Evolutionary conservation across 768 basidiomycete species (phyloP), one percentile per base, ranked within the genome.

Genomic region (Leccinum broughii): DNA sequence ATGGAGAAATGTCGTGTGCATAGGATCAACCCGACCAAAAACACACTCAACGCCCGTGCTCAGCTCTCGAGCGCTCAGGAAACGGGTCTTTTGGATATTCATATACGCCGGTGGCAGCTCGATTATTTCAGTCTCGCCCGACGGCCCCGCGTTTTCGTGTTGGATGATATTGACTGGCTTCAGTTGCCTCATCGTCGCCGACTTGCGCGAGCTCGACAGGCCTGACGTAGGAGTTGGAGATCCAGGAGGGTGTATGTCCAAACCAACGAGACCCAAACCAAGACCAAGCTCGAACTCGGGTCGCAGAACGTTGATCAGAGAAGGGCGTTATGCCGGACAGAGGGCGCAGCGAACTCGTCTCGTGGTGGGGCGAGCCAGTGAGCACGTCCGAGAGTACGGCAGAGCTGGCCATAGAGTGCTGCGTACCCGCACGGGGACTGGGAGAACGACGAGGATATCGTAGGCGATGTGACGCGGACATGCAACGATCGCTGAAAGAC

Each of bases 401-500:
- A 28, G 67, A 51, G 58, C 58, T 63, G 14, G 64, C 66, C 28
- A 72, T 68, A 9, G 70, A 67, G 6, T 54, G 51, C 22, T 2
- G 22, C 2, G 22, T 22, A 2, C 22, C 9, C 65, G 66, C 10
- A 32, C 68, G 13, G 34, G 34, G 34, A 70, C 48, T 72, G 77
- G 0, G 77, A 75, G 9, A 78, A 73, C 6, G 79, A 77, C 10
- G 8, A 34, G 34, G 79, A 77, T 1, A 74, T 66, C 14, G 85
- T 84, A 10, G 88, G 85, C 50, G 86, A 86, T 0, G 88, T 81
- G 4, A 89, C 80, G 55, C 24, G 24, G 24, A 24, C 24, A 24
- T 24, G 24, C 24, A 24, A 24, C 24, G 24, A 24, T 24, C 24
- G 24, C 24, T 24, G 24, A 3, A 24, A 24, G 24, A 24, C 24